Base-by-base conservation (phyloP, 2,329 filamentous ascomycete genomes). In the Venturia pyrina region DNA sequence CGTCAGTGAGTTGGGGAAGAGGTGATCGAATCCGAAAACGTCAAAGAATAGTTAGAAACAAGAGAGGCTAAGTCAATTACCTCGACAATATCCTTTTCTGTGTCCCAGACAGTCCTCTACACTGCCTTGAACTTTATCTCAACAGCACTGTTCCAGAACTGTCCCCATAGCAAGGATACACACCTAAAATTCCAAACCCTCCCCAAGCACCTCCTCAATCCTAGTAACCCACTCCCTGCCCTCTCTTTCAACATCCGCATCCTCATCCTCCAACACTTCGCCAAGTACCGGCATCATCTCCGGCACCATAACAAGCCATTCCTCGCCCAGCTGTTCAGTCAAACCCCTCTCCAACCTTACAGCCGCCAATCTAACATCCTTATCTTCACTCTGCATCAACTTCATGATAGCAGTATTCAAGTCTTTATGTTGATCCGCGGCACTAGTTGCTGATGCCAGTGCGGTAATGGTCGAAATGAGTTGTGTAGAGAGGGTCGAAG, bases 271-370 rank as follows among this genome's bases (percentile, higher is more conserved):
- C 78, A 96, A 89, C 72, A 96, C 77, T 79, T 99, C 95, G 72
- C 91, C 96, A 71, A 99, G 96, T 69, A 93, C 91, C 24, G 96
- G 93, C 75, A 99, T 79, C 89, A 97, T 98, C 83, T 99, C 95
- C 0, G 93, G 91, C 73, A 98, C 76, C 80, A 96, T 84, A 1
- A 87, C 85, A 67, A 99, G 78, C 95, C 95, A 99, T 74, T 99
- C 95, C 75, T 98, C 93, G 67, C 93, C 93, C 34, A 98, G 78
- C 61, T 85, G 82, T 70, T 89, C 86, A 15, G 92, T 96, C 68
- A 98, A 80, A 17, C 83, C 85, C 73, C 92, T 89, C 79, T 98
- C 86, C 70, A 89, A 89, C 77, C 87, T 87, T 44, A 99, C 88
- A 0, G 91, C 91, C 1, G 90, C 91, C 43, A 98, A 80, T 19